These are phyloP conservation scores for Arabidopsis lyrata DNA, from an alignment of 441 rosid genomes.

Conservation along the genomic window DNA sequence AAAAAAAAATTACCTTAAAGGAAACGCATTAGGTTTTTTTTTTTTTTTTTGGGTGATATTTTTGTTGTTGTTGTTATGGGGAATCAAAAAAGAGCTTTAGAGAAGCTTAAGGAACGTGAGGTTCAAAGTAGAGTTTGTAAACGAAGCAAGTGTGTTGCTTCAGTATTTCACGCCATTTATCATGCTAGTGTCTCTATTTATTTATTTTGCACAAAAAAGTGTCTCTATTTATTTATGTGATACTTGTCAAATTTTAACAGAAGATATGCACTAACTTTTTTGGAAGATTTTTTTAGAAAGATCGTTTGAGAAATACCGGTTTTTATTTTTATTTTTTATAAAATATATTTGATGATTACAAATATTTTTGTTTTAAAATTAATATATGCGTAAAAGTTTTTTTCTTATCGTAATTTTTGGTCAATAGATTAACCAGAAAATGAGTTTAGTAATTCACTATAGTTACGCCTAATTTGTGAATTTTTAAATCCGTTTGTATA, in stretches of 20 bases:
- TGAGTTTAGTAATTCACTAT: not conserved
- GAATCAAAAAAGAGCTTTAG: slow-evolving; percentile 32
- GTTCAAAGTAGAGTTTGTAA: slow-evolving; percentile 45
- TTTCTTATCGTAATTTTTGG: no score
- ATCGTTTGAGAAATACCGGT: not conserved
- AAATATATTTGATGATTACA: not conserved
- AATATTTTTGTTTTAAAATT: no score
- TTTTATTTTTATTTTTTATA: not conserved
- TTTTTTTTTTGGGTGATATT: not conserved
- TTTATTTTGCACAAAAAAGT: no score
- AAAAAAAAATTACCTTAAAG: slow-evolving; percentile 6
- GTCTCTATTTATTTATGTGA: slow-evolving; percentile 16
- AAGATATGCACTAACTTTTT: not conserved
- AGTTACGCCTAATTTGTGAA: slow-evolving; percentile 2
- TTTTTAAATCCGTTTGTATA: not conserved
- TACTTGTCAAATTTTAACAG: not conserved
- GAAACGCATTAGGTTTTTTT: slow-evolving; percentile 19
- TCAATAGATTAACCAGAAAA: not conserved
- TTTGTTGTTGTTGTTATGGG: slow-evolving; percentile 13
- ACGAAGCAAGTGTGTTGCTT: slow-evolving; percentile 46
- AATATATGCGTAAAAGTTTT: not conserved
- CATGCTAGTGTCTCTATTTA: slow-evolving; percentile 33
- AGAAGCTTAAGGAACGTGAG: slow-evolving; percentile 49
- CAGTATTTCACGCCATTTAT: slow-evolving; percentile 43
- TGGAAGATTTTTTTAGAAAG: not conserved